Evolutionary conservation across 2,329 filamentous ascomycete species (phyloP), one percentile per base, ranked within the genome.

Genomic region (Monosporascus sp.): DNA sequence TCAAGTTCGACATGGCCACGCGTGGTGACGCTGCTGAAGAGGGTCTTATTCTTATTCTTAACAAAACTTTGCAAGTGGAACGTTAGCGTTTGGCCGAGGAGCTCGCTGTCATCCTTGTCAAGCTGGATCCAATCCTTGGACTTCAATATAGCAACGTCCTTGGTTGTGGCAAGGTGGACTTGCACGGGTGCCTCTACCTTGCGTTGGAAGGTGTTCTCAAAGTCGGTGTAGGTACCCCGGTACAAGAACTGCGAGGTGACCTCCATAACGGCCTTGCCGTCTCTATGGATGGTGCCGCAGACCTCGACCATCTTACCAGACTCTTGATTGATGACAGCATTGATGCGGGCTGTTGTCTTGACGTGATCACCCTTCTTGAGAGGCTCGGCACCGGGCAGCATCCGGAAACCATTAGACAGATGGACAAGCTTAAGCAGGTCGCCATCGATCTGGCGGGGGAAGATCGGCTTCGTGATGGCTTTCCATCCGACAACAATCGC

Each of bases 261-360:
- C 69, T 99, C 91, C 94, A 99, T 99, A 58, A 99, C 91, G 6
- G 91, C 80, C 70, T 89, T 73, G 26, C 88, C 88, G 51, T 92
- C 85, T 44, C 94, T 88, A 51, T 82, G 87, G 65, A 99, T 96
- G 6, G 94, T 99, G 58, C 94, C 94, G 66, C 92, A 97, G n/a
- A 99, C 93, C 74, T 99, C 95, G 18, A 99, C 95, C 92, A 99
- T 97, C 80, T 99, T 99, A 48, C 94, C 94, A 55, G 94, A 91
- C 15, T 96, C 91, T 72, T 99, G 92, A 76, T 97, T 99, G 77
- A 99, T 88, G 65, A 99, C 91, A 17, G 94, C 91, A 65, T 99
- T 97, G 76, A 99, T 89, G 70, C 95, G 91, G 44, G 94, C 94
- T 52, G 90, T 96, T 3, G 94, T 97, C 58, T 91, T 86, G 20